Conservation (phyloP, 1,284 basidiomycete species). For the Phellopilus nigrolimitatus region DNA sequence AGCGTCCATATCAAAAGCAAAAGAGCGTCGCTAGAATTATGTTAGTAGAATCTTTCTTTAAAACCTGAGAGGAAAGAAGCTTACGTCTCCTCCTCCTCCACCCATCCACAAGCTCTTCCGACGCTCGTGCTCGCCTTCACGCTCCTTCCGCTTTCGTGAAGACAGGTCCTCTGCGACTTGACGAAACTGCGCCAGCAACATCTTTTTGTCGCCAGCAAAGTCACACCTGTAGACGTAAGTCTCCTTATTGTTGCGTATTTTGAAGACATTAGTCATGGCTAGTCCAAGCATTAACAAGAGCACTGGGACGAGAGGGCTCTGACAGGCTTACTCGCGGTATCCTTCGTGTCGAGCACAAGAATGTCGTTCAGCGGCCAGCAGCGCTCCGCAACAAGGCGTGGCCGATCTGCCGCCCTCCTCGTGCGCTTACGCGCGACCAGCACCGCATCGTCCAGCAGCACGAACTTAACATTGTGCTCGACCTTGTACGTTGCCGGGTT, state of each 20-base stretch:
- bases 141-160: slow-evolving; percentile 84
- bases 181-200: slow-evolving; percentile 80
- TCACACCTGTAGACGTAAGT: slow-evolving; percentile 91
- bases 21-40: slow-evolving; percentile 23
- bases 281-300: slow-evolving; percentile 12
- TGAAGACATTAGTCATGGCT: slow-evolving; percentile 95
- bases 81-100: slow-evolving; percentile 52
- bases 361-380: slow-evolving; percentile 94
- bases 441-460: slow-evolving; percentile 88
- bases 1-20: slow-evolving; percentile 28
- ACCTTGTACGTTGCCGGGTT: slow-evolving; percentile 96
- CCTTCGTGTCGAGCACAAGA: slow-evolving; percentile 92
- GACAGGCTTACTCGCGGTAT: slow-evolving; percentile 69
- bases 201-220: slow-evolving; percentile 78
- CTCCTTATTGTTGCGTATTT: slow-evolving; percentile 91
- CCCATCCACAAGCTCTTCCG: slow-evolving; percentile 74
- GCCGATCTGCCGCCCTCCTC: slow-evolving; percentile 46
- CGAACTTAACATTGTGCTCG: slow-evolving; percentile 82
- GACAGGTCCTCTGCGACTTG: slow-evolving; percentile 90
- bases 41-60: background rate
- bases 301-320: background rate
- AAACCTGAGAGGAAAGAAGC: slow-evolving; percentile 25
- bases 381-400: slow-evolving; percentile 85
- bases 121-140: slow-evolving; percentile 86
- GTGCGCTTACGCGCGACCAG: slow-evolving; percentile 72